A percentile compares a stretch with the other conserved stretches of the same genome.
phyloP scores from a whole-genome alignment of 345 rosid genomes.

The Salix brachista region DNA sequence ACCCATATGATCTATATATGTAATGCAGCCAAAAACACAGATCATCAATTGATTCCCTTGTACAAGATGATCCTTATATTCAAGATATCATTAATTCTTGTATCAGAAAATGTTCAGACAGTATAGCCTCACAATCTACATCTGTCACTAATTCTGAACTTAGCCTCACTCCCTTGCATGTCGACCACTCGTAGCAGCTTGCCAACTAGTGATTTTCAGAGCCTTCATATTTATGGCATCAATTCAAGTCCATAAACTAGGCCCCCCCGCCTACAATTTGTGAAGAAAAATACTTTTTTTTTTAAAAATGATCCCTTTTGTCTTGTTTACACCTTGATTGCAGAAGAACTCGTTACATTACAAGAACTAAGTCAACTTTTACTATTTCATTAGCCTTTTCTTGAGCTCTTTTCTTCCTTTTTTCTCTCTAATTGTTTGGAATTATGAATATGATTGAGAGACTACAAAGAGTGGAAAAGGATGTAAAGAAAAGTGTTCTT shows the following conservation, averaged over 20 bases:
- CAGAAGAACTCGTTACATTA: neutral
- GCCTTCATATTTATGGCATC: neutral
- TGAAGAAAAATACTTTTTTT: neutral
- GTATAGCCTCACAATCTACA: neutral
- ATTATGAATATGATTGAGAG: neutral
- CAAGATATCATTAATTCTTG: too few species aligned
- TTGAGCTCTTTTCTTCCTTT: neutral
- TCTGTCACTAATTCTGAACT: neutral
- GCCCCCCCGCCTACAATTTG: neutral
- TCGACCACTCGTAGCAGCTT: neutral
- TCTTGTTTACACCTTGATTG: neutral
- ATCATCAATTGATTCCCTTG: neutral
- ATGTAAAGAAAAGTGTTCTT: neutral
- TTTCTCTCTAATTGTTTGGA: neutral
- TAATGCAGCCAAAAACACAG: neutral
- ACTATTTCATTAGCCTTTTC: neutral
- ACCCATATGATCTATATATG: neutral
- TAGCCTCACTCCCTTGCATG: neutral
- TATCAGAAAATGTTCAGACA: too few species aligned
- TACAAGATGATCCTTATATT: neutral
- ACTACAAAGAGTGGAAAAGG: constrained; percentile 9
- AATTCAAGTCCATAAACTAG: neutral
- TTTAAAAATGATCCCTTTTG: neutral
- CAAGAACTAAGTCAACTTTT: neutral
- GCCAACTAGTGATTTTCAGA: neutral